Conservation (phyloP, 2,329 filamentous ascomycete species). For the Trichoderma sp. region DNA sequence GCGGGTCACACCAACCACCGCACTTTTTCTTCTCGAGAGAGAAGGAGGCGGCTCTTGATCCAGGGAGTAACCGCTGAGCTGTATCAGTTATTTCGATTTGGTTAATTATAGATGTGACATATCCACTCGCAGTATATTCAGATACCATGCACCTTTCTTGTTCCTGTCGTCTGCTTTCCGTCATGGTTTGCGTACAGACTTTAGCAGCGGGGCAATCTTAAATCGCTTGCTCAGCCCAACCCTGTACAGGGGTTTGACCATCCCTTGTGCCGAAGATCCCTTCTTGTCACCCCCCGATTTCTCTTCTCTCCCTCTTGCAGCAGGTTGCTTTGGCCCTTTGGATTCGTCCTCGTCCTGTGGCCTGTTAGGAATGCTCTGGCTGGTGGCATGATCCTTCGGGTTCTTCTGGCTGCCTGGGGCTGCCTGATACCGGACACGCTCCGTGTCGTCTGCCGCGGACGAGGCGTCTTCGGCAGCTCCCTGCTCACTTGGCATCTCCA, state of each 20-base stretch:
- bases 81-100: background rate
- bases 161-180: background rate
- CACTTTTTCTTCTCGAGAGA: background rate
- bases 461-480: background rate
- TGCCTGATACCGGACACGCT: background rate
- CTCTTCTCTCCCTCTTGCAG: constrained; percentile 15
- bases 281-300: constrained; percentile 18
- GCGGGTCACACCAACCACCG: background rate
- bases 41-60: background rate
- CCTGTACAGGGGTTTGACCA: constrained; percentile 44
- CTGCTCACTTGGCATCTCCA: background rate
- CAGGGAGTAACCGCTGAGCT: background rate
- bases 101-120: background rate
- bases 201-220: constrained; percentile 51
- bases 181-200: constrained; percentile 45
- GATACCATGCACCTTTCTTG: background rate
- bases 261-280: constrained; percentile 22
- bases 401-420: background rate
- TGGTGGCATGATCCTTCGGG: background rate
- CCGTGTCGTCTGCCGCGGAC: background rate
- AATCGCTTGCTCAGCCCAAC: constrained; percentile 52
- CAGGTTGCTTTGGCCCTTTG: background rate
- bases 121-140: background rate
- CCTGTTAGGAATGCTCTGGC: background rate
- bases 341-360: background rate